These are phyloP conservation scores for Cafeteria roenbergensis DNA, from an alignment of 108 stramenopile genomes.

Conservation along the genomic window DNA sequence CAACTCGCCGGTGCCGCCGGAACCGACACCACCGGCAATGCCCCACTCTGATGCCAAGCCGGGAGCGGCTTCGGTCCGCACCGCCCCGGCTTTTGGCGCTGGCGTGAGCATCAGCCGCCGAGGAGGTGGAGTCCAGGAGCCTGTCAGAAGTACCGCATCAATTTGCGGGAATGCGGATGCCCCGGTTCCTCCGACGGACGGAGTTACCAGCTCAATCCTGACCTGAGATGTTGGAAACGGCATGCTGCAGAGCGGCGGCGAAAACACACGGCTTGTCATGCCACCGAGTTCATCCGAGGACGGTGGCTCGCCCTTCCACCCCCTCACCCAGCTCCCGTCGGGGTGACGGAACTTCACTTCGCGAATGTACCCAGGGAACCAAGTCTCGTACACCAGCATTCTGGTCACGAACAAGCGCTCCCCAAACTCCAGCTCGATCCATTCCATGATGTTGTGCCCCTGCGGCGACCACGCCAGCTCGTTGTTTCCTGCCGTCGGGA, in stretches of 20 bases:
- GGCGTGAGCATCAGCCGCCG: neutral
- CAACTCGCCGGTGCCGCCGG: too few species aligned
- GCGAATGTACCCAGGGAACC: neutral
- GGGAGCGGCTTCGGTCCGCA: too few species aligned
- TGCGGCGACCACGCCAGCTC: neutral
- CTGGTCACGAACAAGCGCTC: neutral
- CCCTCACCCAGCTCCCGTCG: neutral
- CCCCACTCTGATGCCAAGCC: neutral
- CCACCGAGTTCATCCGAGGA: neutral
- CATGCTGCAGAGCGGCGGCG: neutral
- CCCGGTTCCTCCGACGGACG: neutral
- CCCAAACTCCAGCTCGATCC: neutral
- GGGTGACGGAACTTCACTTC: neutral
- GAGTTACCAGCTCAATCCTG: neutral
- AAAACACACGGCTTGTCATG: neutral
- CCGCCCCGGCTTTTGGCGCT: too few species aligned
- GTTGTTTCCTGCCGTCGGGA: neutral
- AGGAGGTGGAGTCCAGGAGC: neutral
- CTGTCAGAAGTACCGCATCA: neutral
- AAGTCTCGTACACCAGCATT: neutral
- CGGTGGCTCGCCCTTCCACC: neutral
- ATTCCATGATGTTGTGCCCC: neutral
- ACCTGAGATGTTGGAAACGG: neutral
- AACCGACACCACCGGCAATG: neutral
- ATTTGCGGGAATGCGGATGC: neutral